phyloP scores from a whole-genome alignment of 305 asterid species.

The Coffea humblotiana region DNA sequence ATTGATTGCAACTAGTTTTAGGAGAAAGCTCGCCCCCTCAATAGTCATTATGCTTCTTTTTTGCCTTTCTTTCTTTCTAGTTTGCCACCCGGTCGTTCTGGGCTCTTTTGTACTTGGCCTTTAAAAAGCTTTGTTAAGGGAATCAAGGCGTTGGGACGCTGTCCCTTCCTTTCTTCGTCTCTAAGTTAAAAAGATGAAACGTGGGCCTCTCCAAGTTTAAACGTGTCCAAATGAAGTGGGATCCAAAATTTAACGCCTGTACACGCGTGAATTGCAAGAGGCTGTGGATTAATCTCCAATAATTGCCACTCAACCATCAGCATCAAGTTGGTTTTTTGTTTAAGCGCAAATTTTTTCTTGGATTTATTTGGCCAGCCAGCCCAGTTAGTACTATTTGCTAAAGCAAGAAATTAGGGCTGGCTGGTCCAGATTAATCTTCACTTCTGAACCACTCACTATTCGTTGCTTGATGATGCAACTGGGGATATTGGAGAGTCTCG shows the following conservation, averaged over 20 bases:
- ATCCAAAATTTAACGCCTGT: neutral
- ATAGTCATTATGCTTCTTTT: no score
- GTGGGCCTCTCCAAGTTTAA: neutral
- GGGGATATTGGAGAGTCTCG: neutral
- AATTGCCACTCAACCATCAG: neutral
- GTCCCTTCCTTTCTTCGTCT: slow-evolving; percentile 43
- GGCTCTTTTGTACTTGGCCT: neutral
- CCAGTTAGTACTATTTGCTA: neutral
- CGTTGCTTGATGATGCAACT: neutral
- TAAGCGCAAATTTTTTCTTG: neutral
- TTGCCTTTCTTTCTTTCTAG: no score
- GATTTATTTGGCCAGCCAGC: neutral
- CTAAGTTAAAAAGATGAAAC: slow-evolving; percentile 27
- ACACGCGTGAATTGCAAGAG: neutral
- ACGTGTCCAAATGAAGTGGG: neutral
- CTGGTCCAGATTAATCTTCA: neutral
- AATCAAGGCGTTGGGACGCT: slow-evolving; percentile 2
- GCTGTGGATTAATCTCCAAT: neutral
- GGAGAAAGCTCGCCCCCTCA: neutral
- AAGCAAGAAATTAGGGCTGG: neutral
- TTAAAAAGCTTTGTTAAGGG: neutral
- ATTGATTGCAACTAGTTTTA: slow-evolving; percentile 3
- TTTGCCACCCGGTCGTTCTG: no score
- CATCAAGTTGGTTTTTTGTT: neutral
- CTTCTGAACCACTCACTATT: neutral